Conservation (phyloP, 2,329 filamentous ascomycete species). For the Cladosporium sp. region DNA sequence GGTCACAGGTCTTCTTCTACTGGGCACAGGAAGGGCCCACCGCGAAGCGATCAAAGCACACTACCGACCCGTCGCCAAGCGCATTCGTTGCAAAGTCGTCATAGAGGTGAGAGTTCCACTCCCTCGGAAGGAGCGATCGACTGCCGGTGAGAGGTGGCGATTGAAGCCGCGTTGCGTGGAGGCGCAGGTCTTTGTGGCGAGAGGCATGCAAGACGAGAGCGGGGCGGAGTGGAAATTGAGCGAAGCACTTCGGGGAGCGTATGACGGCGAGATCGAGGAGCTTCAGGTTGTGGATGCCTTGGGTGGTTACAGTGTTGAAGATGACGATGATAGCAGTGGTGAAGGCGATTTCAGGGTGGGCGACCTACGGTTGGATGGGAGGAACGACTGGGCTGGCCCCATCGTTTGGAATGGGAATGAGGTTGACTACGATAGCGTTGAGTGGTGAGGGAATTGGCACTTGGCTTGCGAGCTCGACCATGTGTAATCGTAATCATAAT, state of each 20-base stretch:
- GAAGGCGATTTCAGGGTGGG: not conserved
- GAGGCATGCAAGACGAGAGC: not conserved
- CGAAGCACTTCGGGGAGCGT: not conserved
- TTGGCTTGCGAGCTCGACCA: not conserved
- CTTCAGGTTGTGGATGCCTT: not conserved
- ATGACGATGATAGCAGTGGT: not conserved
- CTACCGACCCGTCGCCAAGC: constrained; percentile 18
- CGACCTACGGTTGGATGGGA: not conserved
- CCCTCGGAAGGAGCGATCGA: not conserved
- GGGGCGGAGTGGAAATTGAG: not conserved
- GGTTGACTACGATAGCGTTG: not conserved
- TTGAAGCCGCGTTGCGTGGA: constrained; percentile 16
- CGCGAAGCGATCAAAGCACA: constrained; percentile 22
- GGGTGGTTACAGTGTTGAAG: not conserved
- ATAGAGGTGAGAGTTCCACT: constrained; percentile 20
- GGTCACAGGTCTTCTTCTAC: constrained; percentile 25
- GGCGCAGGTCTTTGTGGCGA: constrained; percentile 19
- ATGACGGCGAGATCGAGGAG: not conserved
- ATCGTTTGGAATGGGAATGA: not conserved
- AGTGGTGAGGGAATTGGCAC: not conserved
- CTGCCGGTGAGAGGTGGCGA: constrained; percentile 9
- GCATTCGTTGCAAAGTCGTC: constrained; percentile 14
- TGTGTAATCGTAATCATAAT: not conserved
- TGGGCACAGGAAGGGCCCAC: constrained; percentile 21
- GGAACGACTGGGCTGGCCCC: not conserved